Evolutionary conservation across 495 filamentous ascomycete species (phyloP).

Genomic region (Emericellopsis terricola): DNA sequence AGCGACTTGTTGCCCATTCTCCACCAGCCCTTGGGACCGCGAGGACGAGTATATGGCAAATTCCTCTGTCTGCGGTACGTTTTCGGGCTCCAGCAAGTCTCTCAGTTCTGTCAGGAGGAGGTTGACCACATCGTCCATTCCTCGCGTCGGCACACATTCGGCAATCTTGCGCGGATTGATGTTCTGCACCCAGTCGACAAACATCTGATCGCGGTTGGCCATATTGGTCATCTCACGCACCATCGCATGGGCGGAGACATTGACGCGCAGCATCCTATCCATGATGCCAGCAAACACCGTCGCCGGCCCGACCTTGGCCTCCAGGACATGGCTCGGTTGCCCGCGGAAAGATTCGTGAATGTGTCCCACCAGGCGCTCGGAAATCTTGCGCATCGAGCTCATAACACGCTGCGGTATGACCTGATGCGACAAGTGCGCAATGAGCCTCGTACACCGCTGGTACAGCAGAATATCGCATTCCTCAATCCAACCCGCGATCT

Average conservation of each 20-base stretch:
- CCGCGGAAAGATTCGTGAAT: conserved; percentile 64
- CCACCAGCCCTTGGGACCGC: no score
- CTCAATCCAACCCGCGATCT: conserved; percentile 79
- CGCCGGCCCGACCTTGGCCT: conserved; percentile 74
- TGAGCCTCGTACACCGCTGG: conserved; percentile 82
- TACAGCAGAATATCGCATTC: conserved; percentile 93
- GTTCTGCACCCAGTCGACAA: conserved; percentile 69
- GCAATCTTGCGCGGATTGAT: conserved; percentile 54
- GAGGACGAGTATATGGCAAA: no score
- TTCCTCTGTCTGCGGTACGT: conserved; percentile 35
- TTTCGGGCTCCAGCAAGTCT: conserved; percentile 46
- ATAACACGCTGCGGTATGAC: conserved; percentile 73
- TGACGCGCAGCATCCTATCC: conserved; percentile 73
- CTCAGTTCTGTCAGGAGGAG: conserved; percentile 62
- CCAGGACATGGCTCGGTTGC: conserved; percentile 64
- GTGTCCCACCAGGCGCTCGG: conserved; percentile 56
- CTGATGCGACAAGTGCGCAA: conserved; percentile 70
- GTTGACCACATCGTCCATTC: conserved; percentile 47
- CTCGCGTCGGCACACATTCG: conserved; percentile 40
- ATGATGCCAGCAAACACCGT: conserved; percentile 75
- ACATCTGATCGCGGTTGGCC: conserved; percentile 75
- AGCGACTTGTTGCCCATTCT: conserved; percentile 1
- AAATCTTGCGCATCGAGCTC: conserved; percentile 68
- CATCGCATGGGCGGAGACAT: conserved; percentile 73
- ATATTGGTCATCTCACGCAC: conserved; percentile 58